Conservation (phyloP, 495 filamentous ascomycete genomes). For the Penicillium macrosclerotiorum region DNA sequence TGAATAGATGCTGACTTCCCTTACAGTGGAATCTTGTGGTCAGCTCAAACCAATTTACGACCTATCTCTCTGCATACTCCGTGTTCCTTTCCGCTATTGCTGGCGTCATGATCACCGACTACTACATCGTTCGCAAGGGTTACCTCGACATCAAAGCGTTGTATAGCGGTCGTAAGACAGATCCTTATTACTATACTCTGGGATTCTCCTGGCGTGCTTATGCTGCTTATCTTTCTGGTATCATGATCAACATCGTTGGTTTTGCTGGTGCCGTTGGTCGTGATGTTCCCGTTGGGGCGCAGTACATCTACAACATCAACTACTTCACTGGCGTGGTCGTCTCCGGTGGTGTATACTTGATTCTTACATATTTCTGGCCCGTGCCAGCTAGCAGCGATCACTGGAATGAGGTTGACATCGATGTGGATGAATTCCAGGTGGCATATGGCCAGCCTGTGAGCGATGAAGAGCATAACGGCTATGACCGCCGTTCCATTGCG, state of each 20-base stretch:
- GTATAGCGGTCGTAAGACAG: conserved; percentile 65
- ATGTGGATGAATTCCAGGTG: conserved; percentile 39
- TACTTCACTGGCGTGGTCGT: conserved; percentile 85
- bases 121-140: conserved; percentile 83
- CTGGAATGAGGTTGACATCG: conserved; percentile 82
- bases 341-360: conserved; percentile 63
- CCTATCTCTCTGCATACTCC: conserved; percentile 91
- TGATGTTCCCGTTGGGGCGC: conserved; percentile 71
- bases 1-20: conserved; percentile 4
- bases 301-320: conserved; percentile 86
- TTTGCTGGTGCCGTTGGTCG: conserved; percentile 80
- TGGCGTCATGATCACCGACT: conserved; percentile 85
- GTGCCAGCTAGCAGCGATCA: conserved; percentile 68
- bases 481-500: conserved; percentile 11
- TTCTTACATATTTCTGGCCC: conserved; percentile 65
- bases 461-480: conserved; percentile 21
- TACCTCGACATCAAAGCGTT: conserved; percentile 78
- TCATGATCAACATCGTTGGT: conserved; percentile 89
- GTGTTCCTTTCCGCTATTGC: conserved; percentile 93
- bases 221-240: conserved; percentile 77
- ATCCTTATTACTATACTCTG: conserved; percentile 69
- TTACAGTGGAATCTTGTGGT: conserved; percentile 71
- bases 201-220: conserved; percentile 86
- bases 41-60: conserved; percentile 84
- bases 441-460: conserved; percentile 40